Evolutionary conservation across 192 early-diverging fungal genomes (phyloP), one percentile per base, ranked within the genome.

Genomic region (Backusella circina): DNA sequence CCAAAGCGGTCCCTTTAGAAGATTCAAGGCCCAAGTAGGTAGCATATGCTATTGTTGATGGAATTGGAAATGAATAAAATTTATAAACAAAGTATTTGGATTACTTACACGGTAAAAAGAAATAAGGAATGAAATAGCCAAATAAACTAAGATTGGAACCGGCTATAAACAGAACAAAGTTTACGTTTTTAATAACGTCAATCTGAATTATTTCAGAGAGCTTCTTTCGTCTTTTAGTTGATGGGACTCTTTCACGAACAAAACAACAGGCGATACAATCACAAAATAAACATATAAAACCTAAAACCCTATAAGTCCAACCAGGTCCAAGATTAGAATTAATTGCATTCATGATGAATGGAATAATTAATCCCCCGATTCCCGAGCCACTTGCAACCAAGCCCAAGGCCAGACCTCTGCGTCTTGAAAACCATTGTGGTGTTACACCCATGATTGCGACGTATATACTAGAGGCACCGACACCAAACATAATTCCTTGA

Each of bases 291-390:
- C 68, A 67, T 9, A 79, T 71, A 36, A 79, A 75, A 13, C 78
- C 78, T 16, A 79, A 61, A 23, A 79, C 68, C 23, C 78, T 57
- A 26, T 79, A 79, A 26, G 78, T 75, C 90, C 90, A 91, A 6
- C 72, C 67, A 28, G 85, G 77, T 2, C 90, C 92, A 28, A 90
- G 61, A 12, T 47, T 72, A 41, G 81, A 79, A 28, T 94, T 83
- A n/a, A 93, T 82, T 39, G 77, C 36, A 28, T 84, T 87, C 70
- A 84, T 84, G 26, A 93, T 79, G 18, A 87, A 86, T 2, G 88
- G 82, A 75, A 93, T 81, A 32, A 87, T 83, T 4, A 94, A 79
- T 5, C 92, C 93, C 47, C 94, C 94, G 64, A 92, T 76, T 16
- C 94, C 94, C 12, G 86, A 84, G 2, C 93, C 93, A 39, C 91